A percentile compares a stretch with the other conserved stretches of the same genome.
Conservation (phyloP, 2,329 filamentous ascomycete species). For the Claviceps humidiphila region DNA sequence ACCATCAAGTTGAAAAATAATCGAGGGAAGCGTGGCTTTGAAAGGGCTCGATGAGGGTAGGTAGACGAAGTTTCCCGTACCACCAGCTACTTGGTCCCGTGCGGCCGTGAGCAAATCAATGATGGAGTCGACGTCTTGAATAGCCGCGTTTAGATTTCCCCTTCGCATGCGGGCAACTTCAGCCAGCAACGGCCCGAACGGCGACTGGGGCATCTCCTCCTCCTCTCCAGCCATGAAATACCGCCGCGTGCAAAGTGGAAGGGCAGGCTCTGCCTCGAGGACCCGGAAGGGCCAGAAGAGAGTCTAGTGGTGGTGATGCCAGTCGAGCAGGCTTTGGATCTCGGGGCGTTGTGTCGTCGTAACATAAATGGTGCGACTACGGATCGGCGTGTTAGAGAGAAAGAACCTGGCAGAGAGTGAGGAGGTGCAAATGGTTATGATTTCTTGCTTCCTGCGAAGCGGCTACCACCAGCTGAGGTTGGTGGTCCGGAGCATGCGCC, state of each 20-base stretch:
- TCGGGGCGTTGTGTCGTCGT: not conserved
- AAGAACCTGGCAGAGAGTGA: not conserved
- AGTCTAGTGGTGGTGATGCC: not conserved
- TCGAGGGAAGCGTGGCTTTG: not conserved
- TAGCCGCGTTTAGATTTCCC: constrained; percentile 53
- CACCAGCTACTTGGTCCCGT: constrained; percentile 57
- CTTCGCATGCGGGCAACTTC: constrained; percentile 62
- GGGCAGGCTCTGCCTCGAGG: not conserved
- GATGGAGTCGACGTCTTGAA: constrained; percentile 70
- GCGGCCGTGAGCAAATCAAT: constrained; percentile 66
- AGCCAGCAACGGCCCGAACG: constrained; percentile 47
- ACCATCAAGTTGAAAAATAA: not conserved
- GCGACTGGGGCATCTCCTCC: constrained; percentile 26
- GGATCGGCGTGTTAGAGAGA: not conserved
- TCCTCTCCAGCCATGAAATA: constrained; percentile 21
- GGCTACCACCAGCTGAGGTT: not conserved
- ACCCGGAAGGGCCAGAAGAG: not conserved
- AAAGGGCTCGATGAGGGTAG: not conserved
- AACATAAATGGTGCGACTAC: not conserved
- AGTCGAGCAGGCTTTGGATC: not conserved
- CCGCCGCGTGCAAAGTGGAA: not conserved
- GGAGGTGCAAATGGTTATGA: not conserved
- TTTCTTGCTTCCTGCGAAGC: not conserved
- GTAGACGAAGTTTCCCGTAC: constrained; percentile 28
- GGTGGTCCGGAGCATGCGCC: not conserved